Evolutionary conservation across 441 rosid species (phyloP), one percentile per base, ranked within the genome.

Genomic region (Pelargonium australe): DNA sequence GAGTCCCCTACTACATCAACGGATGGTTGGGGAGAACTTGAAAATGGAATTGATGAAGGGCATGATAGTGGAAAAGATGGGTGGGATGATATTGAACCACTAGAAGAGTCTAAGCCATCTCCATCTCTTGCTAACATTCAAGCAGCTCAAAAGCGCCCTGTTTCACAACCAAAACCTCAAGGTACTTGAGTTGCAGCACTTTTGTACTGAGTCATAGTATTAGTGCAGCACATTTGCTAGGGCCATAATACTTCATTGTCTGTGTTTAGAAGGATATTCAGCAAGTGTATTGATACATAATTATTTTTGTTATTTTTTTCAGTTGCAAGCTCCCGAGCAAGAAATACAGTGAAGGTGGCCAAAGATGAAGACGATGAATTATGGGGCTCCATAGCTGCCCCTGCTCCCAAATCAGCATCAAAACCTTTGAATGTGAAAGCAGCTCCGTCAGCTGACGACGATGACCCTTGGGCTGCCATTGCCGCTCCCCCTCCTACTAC

Each of bases 21-120:
- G 0, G 98, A 95, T 78, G 99, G 99, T 41, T 95, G 99, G 99
- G 99, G 99, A 79, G 99, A 95, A 68, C 76, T 85, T 68, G 99
- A 87, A 68, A 89, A 90, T 66, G 99, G 96, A 76, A 81, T 92
- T 80, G 72, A 78, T 67, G 98, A 85, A 78, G 92, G 82, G 62
- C 82, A 78, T 68, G 95, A 84, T 20, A 83, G 81, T 61, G 97
- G 88, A 68, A 88, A 90, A 83, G 98, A 90, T 70, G 98, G 97
- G 14, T 95, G 99, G 99, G 99, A 89, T 82, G 95, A 95, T 77
- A 78, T 95, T 60, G 96, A 95, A 78, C 97, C 99, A 65, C 86
- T 89, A 31, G 96, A 90, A 70, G 99, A 92, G 67, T 85, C 89
- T 69, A 92, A 89, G 84, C 88, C 91, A 57, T 80, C 92, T 76